phyloP scores from a whole-genome alignment of 176 grass and related monocot genomes.

The Lolium rigidum region DNA sequence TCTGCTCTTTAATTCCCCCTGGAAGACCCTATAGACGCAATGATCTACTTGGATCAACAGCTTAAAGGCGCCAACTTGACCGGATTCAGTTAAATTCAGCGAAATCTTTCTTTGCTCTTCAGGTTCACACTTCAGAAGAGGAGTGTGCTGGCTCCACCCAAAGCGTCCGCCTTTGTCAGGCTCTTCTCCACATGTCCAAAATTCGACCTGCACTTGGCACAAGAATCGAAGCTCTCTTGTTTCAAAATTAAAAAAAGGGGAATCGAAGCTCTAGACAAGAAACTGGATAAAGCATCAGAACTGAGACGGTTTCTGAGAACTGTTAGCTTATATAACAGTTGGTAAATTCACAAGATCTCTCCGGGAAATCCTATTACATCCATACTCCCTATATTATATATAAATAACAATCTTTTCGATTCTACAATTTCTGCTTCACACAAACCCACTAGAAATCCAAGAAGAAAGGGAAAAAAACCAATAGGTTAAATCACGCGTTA shows the following conservation, averaged over 20 bases:
- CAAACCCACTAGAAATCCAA: conserved; percentile 14
- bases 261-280: neutral
- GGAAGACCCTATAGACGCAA: neutral
- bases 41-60: no score
- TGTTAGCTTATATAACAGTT: conserved; percentile 30
- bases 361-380: conserved; percentile 50
- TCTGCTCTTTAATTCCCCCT: neutral
- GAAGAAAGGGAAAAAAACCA: neutral
- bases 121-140: neutral
- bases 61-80: neutral
- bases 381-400: conserved; percentile 31
- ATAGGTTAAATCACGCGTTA: conserved; percentile 30
- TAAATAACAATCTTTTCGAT: neutral
- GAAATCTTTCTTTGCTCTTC: neutral
- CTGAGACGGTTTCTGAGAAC: neutral
- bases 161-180: neutral
- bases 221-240: neutral
- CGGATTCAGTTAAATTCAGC: conserved; percentile 19
- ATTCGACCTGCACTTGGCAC: neutral
- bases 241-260: no score
- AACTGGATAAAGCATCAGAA: neutral
- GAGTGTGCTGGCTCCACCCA: neutral
- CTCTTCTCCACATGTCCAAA: neutral
- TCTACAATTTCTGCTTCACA: conserved; percentile 56
- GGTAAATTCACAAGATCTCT: conserved; percentile 36